A percentile compares a stretch with the other conserved stretches of the same genome.
Conservation (phyloP, 305 asterid genomes). For the Coffea humblotiana region DNA sequence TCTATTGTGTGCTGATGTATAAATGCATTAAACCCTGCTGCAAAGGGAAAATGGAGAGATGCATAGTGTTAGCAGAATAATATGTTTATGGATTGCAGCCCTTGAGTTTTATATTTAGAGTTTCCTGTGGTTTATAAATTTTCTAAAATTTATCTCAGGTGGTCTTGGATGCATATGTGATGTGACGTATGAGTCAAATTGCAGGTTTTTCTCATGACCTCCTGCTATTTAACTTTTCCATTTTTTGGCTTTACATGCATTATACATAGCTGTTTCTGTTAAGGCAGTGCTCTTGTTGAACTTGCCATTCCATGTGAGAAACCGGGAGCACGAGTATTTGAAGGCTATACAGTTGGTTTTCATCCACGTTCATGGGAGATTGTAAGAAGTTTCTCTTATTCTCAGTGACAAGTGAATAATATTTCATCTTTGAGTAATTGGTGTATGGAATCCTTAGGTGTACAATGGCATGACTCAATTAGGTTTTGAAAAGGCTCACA, state of each 20-base stretch:
- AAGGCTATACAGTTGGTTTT: slow-evolving; percentile 95
- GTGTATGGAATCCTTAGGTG: slow-evolving; percentile 48
- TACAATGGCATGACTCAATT: slow-evolving; percentile 88
- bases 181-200: slow-evolving; percentile 66
- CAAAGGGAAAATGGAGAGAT: not conserved
- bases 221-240: too few species aligned
- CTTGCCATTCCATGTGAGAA: slow-evolving; percentile 88
- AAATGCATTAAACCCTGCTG: not conserved
- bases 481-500: slow-evolving; percentile 78
- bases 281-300: slow-evolving; percentile 68
- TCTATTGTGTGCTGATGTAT: not conserved
- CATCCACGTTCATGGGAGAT: slow-evolving; percentile 94
- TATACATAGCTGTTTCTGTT: slow-evolving; percentile 20
- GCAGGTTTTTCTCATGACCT: slow-evolving; percentile 51
- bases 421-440: slow-evolving; percentile 20
- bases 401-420: slow-evolving; percentile 6
- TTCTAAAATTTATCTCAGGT: slow-evolving; percentile 44
- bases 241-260: not conserved
- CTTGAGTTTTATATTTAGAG: not conserved
- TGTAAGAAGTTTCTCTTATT: slow-evolving; percentile 40
- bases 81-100: not conserved
- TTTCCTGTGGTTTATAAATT: not conserved
- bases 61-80: not conserved
- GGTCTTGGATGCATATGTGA: slow-evolving; percentile 96
- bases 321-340: slow-evolving; percentile 78